Evolutionary conservation across 495 filamentous ascomycete species (phyloP).

Genomic region (Xylaria flabelliformis): DNA sequence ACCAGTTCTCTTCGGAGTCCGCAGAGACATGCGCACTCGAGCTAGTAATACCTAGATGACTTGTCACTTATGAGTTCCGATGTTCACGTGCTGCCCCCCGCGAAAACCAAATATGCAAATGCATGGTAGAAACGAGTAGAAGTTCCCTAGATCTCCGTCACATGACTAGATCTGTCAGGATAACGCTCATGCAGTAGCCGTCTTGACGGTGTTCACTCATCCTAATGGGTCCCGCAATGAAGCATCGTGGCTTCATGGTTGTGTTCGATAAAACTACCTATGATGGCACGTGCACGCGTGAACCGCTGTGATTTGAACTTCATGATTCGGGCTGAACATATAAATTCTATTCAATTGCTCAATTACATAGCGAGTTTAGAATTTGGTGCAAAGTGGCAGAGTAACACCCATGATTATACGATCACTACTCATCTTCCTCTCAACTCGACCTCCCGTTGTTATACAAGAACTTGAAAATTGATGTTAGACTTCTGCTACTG

Average conservation of each 20-base stretch:
- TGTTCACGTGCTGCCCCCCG: neutral
- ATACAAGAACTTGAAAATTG: neutral
- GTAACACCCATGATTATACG: no score
- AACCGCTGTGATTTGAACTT: neutral
- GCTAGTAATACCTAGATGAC: slow-evolving; percentile 4
- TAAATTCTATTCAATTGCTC: no score
- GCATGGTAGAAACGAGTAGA: neutral
- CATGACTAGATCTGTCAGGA: slow-evolving; percentile 4
- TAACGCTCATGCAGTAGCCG: neutral
- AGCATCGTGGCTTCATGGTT: neutral
- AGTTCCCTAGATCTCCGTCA: neutral
- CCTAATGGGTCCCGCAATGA: neutral
- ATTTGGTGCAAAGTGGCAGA: no score
- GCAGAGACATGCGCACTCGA: slow-evolving; percentile 1
- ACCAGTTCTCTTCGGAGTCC: neutral
- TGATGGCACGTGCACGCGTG: neutral
- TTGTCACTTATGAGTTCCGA: neutral
- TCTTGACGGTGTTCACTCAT: neutral
- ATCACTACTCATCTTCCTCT: neutral
- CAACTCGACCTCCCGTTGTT: neutral
- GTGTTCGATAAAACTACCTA: neutral
- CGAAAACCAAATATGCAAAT: neutral
- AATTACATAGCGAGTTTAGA: no score
- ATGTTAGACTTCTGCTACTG: neutral
- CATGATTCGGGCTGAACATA: neutral